Evolutionary conservation across 345 rosid genomes (phyloP), one percentile per base, ranked within the genome.

Genomic region (Cardamine resedifolia): DNA sequence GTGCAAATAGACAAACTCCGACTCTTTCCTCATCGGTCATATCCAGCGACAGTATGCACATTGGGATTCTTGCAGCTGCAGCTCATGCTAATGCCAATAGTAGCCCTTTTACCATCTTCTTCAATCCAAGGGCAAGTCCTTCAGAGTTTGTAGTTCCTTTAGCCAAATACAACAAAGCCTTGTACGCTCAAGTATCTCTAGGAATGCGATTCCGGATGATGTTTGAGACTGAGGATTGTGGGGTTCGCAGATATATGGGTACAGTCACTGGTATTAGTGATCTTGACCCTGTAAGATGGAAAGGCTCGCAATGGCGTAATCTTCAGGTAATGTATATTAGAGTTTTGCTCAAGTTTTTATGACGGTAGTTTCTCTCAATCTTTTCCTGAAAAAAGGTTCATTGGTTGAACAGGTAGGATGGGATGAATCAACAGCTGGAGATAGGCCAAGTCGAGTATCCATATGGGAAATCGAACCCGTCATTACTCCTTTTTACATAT

Each of bases 1-100:
- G 90, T 23, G 92, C 98, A 43, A 88, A 85, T 70, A 80, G 98
- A 78, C 99, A 88, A 67, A 88, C 96, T 10, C 74, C 98, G 63
- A 85, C 85, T 75, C 80, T 95, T 72, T 83, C 98, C 31, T 90
- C 96, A 39, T 95, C 99, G 15, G 92, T 95, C 18, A 81, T 95
- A 61, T 95, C 98, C 33, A 91, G 98, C 70, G 99, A 95, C 68
- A 90, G 99, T 82, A 91, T 95, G 99, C 99, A 91, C 72, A 91
- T 95, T 57, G 98, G 98, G 48, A 87, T 91, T 47, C 86, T 91
- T 49, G 99, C 99, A 56, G 97, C 98, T 6, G 98, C 99, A 9
- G 97, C 99, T 80, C 97, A 95, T 83, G 99, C 99, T 12, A 92
- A 96, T 64, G 91, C 99, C 41, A 95, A 87, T 71, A 91, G 81